phyloP scores from a whole-genome alignment of 2,329 filamentous ascomycete genomes.

The Dissoconium aciculare region DNA sequence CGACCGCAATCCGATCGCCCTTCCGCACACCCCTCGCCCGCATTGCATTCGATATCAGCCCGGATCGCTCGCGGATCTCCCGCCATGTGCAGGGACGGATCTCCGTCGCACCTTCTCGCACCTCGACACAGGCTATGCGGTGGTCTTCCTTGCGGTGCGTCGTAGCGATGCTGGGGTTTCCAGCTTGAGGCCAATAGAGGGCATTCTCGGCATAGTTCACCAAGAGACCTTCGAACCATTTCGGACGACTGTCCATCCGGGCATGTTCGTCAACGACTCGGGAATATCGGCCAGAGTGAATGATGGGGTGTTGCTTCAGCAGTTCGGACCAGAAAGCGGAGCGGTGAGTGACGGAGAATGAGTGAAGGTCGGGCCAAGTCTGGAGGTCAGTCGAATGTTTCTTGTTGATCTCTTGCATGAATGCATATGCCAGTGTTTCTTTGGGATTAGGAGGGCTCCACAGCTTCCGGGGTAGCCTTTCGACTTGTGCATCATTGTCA shows the following conservation, averaged over 20 bases:
- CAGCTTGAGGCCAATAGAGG: constrained; percentile 41
- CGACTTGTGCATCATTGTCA: no score
- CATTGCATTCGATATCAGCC: constrained; percentile 49
- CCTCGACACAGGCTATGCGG: constrained; percentile 56
- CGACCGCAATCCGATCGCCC: constrained; percentile 62
- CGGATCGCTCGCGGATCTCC: constrained; percentile 47
- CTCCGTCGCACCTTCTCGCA: constrained; percentile 49
- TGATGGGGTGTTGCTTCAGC: constrained; percentile 45
- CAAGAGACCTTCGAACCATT: constrained; percentile 60
- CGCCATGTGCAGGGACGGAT: constrained; percentile 48
- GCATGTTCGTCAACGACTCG: constrained; percentile 51
- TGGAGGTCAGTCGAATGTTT: constrained; percentile 43
- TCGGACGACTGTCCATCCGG: constrained; percentile 55
- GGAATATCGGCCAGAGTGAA: constrained; percentile 42
- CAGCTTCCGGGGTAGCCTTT: constrained; percentile 32
- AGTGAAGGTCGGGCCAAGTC: constrained; percentile 55
- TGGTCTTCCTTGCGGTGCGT: constrained; percentile 53
- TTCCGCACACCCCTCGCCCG: constrained; percentile 48
- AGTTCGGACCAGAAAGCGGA: constrained; percentile 50
- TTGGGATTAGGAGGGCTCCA: constrained; percentile 29
- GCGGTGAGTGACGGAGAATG: constrained; percentile 50
- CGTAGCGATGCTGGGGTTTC: constrained; percentile 32
- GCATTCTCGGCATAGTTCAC: constrained; percentile 73
- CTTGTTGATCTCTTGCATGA: constrained; percentile 51
- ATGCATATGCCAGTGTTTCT: constrained; percentile 47